phyloP scores from a whole-genome alignment of 352 stramenopile species.

The Phytophthora foliorum region DNA sequence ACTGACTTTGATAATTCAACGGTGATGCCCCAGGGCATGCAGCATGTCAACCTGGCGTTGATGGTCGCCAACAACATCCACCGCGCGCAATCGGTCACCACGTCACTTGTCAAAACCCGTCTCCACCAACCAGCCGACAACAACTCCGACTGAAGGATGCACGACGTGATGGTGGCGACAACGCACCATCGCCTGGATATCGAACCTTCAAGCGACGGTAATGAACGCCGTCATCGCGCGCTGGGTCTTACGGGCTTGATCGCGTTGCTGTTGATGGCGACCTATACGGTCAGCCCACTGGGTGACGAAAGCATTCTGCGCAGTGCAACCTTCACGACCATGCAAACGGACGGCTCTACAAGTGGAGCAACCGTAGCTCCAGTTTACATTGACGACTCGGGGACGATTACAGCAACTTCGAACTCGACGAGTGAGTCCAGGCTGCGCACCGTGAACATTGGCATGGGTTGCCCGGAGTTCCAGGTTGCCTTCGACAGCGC shows the following conservation, averaged over 20 bases:
- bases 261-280: slow-evolving; percentile 27
- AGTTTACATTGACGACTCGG: slow-evolving; percentile 27
- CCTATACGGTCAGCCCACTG: slow-evolving; percentile 3
- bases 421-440: slow-evolving; percentile 24
- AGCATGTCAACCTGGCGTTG: slow-evolving; percentile 1
- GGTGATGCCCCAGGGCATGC: background rate
- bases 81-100: background rate
- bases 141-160: slow-evolving; percentile 18
- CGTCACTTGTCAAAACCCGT: slow-evolving; percentile 16
- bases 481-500: slow-evolving; percentile 51
- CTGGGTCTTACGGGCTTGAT: slow-evolving; percentile 30
- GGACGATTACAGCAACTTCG: slow-evolving; percentile 15
- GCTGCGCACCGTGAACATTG: slow-evolving; percentile 33
- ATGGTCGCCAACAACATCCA: slow-evolving; percentile 9
- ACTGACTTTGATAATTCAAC: background rate
- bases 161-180: slow-evolving; percentile 21
- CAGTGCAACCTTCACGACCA: slow-evolving; percentile 8
- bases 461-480: slow-evolving; percentile 66
- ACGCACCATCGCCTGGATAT: slow-evolving; percentile 36
- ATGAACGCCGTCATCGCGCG: slow-evolving; percentile 21
- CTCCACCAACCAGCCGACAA: slow-evolving; percentile 11
- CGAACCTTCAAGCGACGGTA: background rate
- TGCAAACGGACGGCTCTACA: slow-evolving; percentile 13
- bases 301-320: slow-evolving; percentile 14
- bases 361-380: background rate